Conservation (phyloP, 1,139 yeast genomes). For the Magnusiomyces sp. region DNA sequence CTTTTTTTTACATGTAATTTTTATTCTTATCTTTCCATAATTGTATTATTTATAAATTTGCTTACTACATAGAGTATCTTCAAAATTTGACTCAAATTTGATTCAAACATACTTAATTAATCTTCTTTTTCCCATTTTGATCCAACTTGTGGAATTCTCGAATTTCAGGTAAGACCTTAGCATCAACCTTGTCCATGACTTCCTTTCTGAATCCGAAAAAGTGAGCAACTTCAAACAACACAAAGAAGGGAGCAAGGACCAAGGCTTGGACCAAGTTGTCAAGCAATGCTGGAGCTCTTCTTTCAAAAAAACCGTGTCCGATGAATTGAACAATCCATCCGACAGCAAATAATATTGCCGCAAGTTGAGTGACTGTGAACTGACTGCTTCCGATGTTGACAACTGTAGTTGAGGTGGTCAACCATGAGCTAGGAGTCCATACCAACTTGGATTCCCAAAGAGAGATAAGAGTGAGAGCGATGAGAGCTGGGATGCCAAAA, state of each 20-base stretch:
- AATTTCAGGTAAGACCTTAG: slow-evolving; percentile 36
- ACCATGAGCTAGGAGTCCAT: slow-evolving; percentile 14
- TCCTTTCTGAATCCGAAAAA: slow-evolving; percentile 51
- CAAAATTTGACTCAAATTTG: too few species aligned
- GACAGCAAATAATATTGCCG: slow-evolving; percentile 38
- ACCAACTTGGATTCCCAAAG: slow-evolving; percentile 2
- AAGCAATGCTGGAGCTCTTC: slow-evolving; percentile 76
- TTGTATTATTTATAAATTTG: too few species aligned
- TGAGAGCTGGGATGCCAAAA: slow-evolving; percentile 37
- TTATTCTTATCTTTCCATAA: too few species aligned
- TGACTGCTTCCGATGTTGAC: slow-evolving; percentile 8
- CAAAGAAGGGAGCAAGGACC: slow-evolving; percentile 87
- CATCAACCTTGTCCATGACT: slow-evolving; percentile 48
- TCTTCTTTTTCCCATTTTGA: background rate
- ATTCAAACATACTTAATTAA: too few species aligned
- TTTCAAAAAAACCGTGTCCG: slow-evolving; percentile 80
- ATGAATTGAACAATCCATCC: slow-evolving; percentile 84
- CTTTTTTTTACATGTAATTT: too few species aligned
- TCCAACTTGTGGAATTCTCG: slow-evolving; percentile 17
- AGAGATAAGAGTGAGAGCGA: slow-evolving; percentile 23
- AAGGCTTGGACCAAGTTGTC: slow-evolving; percentile 80
- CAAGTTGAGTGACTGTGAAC: slow-evolving; percentile 30
- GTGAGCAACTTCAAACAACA: slow-evolving; percentile 68
- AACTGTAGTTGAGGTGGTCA: slow-evolving; percentile 19
- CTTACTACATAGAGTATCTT: too few species aligned